Percentiles rank a stretch among this genome's conserved stretches.
Evolutionary conservation across 805 yeast species (phyloP).

Genomic region (Ogataea wickerhamii): DNA sequence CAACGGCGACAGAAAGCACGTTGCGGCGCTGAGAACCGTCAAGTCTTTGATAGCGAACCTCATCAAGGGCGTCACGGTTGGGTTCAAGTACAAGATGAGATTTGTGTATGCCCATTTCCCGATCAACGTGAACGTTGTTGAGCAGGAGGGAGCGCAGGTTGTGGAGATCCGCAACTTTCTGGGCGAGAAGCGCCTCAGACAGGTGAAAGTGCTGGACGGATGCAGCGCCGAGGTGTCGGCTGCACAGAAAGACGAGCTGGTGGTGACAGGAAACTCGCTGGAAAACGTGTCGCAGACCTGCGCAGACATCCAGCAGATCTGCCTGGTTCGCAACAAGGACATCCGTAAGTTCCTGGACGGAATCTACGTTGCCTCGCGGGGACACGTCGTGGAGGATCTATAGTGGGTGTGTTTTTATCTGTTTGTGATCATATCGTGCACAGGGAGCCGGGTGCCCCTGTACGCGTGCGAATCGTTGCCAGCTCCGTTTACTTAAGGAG

Average conservation of each 20-base stretch:
- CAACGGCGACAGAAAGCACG: slow-evolving; percentile 99
- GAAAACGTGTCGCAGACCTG: slow-evolving; percentile 98
- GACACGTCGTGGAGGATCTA: slow-evolving; percentile 61
- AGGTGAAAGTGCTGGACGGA: slow-evolving; percentile 82
- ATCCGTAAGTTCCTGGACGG: slow-evolving; percentile 99
- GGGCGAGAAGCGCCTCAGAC: slow-evolving; percentile 98
- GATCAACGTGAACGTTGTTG: slow-evolving; percentile 91
- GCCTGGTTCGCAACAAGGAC: slow-evolving; percentile 99
- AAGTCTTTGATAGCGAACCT: slow-evolving; percentile 91
- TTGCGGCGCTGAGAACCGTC: slow-evolving; percentile 98
- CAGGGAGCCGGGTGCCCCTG: slow-evolving; percentile 27
- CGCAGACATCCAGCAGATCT: slow-evolving; percentile 96
- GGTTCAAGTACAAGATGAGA: slow-evolving; percentile 99
- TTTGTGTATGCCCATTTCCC: slow-evolving; percentile 99
- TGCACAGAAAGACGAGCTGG: slow-evolving; percentile 89
- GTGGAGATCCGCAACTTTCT: slow-evolving; percentile 99
- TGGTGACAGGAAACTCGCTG: slow-evolving; percentile 90
- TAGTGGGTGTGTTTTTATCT: slow-evolving; percentile 3
- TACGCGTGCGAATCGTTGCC: slow-evolving; percentile 33
- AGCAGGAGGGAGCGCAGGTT: slow-evolving; percentile 65
- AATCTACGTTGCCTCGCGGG: slow-evolving; percentile 97
- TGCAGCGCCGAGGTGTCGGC: slow-evolving; percentile 79
- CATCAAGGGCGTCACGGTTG: slow-evolving; percentile 98
- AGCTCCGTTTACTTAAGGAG: slow-evolving; percentile 25
- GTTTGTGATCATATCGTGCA: slow-evolving; percentile 12